These are phyloP conservation scores for Fusarium secorum DNA, from an alignment of 2,329 filamentous ascomycete species.

Conservation along the genomic window DNA sequence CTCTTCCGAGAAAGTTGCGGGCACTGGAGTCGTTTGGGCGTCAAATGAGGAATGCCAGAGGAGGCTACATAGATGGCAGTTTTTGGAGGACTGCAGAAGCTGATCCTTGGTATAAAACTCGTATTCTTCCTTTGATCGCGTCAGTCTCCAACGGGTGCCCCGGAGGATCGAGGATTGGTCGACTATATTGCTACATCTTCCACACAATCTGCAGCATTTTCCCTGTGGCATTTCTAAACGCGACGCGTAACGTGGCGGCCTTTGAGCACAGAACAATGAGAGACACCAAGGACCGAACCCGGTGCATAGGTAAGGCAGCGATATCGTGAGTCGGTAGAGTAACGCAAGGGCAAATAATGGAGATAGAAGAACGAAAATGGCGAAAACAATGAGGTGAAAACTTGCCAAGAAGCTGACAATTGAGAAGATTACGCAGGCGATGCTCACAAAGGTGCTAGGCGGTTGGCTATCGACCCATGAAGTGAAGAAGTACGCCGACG, in stretches of 20 bases:
- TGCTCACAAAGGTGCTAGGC: not conserved
- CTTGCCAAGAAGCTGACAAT: not conserved
- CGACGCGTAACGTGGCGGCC: not conserved
- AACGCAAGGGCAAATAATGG: fast-evolving
- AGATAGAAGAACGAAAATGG: fast-evolving
- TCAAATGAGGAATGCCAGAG: fast-evolving
- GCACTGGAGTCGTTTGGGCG: fast-evolving
- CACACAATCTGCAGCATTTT: not conserved
- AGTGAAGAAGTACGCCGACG: not conserved
- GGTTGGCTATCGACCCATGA: not conserved
- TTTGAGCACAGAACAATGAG: not conserved
- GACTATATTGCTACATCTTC: not conserved
- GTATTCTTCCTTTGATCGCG: not conserved
- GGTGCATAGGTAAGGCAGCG: not conserved
- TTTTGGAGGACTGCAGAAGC: fast-evolving
- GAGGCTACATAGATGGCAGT: not conserved
- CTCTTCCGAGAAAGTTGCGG: fast-evolving
- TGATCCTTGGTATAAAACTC: not conserved
- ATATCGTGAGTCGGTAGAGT: fast-evolving
- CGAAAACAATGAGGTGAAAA: not conserved
- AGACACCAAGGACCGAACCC: fast-evolving
- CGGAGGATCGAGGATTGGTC: not conserved
- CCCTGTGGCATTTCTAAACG: not conserved
- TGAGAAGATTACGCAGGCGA: not conserved
- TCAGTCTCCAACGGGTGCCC: not conserved